phyloP scores from a whole-genome alignment of 2,329 filamentous ascomycete species.

The Monilinia vaccinii-corymbosi region DNA sequence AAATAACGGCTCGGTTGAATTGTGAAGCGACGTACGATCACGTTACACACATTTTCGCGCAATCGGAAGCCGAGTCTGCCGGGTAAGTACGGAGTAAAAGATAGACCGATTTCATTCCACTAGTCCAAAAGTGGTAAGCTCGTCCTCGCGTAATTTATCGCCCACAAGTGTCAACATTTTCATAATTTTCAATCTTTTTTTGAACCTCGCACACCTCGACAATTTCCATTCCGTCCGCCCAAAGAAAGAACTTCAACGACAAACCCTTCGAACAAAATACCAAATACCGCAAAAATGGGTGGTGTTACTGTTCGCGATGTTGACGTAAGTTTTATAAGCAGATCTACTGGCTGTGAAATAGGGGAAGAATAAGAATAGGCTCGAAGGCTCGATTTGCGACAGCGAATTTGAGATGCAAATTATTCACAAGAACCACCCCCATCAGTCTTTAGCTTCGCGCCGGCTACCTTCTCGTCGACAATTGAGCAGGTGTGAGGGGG shows the following conservation, averaged over 20 bases:
- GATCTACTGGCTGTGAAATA: constrained; percentile 17
- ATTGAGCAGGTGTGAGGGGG: constrained; percentile 62
- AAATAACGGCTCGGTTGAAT: no score
- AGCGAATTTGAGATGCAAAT: neutral
- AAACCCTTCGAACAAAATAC: constrained; percentile 19
- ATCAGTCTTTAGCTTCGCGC: constrained; percentile 17
- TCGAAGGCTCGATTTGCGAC: constrained; percentile 14
- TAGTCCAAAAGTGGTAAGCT: neutral
- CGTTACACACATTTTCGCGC: neutral
- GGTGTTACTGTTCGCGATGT: constrained; percentile 79
- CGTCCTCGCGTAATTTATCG: constrained; percentile 1
- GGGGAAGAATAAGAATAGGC: constrained; percentile 9
- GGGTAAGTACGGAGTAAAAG: neutral
- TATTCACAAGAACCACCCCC: constrained; percentile 2
- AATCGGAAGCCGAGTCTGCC: neutral
- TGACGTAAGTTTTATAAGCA: constrained; percentile 58
- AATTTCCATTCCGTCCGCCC: constrained; percentile 7
- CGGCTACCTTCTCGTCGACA: constrained; percentile 16
- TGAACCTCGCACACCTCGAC: constrained; percentile 9
- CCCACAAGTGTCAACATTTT: constrained; percentile 2
- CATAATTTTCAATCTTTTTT: neutral
- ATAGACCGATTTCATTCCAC: rapidly evolving
- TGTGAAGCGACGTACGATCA: no score
- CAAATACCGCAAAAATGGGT: constrained; percentile 62
- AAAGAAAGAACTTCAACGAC: constrained; percentile 13